phyloP scores from a whole-genome alignment of 177 flowering plant species.

The Viscum album region DNA sequence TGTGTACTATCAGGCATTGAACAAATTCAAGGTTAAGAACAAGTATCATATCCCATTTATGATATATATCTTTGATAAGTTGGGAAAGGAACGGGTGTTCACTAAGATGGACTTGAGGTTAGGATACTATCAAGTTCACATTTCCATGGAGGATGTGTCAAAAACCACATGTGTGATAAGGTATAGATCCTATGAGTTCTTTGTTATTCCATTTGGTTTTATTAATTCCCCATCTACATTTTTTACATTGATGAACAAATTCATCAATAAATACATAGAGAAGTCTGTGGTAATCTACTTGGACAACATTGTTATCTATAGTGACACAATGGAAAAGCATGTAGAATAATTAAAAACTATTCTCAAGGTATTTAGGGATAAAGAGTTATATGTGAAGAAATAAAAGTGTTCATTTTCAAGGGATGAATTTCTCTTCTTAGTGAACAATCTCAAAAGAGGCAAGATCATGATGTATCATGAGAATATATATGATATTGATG shows the following conservation, averaged over 20 bases:
- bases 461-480: not conserved
- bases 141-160: not conserved
- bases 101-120: not conserved
- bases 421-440: not conserved
- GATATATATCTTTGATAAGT: not conserved
- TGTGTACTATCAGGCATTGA: not conserved
- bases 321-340: not conserved
- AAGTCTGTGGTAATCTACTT: not conserved
- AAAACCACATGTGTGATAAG: not conserved
- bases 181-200: not conserved
- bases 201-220: not conserved
- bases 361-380: not conserved
- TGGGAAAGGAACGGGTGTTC: not conserved
- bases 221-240: not conserved
- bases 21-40: not conserved
- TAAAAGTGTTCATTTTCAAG: not conserved
- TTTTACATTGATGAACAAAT: not conserved
- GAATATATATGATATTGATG: not conserved
- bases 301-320: not conserved
- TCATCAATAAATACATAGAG: not conserved
- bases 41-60: not conserved
- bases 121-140: not conserved
- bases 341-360: not conserved
- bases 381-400: not conserved
- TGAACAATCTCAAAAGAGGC: not conserved